phyloP scores from a whole-genome alignment of 2,329 filamentous ascomycete genomes.

The Monilinia aucupariae region DNA sequence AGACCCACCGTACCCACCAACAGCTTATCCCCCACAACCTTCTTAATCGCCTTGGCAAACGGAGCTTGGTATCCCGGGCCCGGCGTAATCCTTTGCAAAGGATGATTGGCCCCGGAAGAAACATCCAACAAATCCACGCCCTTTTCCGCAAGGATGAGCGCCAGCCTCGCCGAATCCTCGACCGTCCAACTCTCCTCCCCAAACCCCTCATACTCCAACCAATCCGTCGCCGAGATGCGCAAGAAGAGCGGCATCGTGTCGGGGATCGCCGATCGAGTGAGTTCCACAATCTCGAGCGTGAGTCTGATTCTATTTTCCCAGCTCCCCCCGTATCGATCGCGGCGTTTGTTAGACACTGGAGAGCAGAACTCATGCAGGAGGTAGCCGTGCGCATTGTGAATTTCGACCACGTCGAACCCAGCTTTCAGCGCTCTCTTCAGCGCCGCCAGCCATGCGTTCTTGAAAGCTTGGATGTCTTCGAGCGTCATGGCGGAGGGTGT shows the following conservation, averaged over 20 bases:
- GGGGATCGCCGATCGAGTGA: conserved; percentile 57
- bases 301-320: conserved; percentile 69
- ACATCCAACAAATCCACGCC: conserved; percentile 75
- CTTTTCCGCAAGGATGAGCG: conserved; percentile 54
- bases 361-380: conserved; percentile 65
- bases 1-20: conserved; percentile 44
- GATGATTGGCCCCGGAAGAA: conserved; percentile 60
- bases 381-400: conserved; percentile 78
- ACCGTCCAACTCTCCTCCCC: conserved; percentile 60
- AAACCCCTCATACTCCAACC: conserved; percentile 58
- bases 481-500: conserved; percentile 62
- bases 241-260: conserved; percentile 65
- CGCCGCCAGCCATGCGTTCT: conserved; percentile 55
- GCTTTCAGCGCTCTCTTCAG: conserved; percentile 57
- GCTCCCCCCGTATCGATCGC: conserved; percentile 60
- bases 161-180: conserved; percentile 58
- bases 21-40: conserved; percentile 59
- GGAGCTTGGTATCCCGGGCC: conserved; percentile 65
- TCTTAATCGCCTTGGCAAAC: conserved; percentile 66
- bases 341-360: conserved; percentile 64
- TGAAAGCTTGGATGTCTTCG: conserved; percentile 61
- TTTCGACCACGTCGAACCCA: conserved; percentile 69
- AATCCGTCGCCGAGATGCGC: conserved; percentile 69
- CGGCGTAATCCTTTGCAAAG: conserved; percentile 49
- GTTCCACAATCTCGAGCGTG: conserved; percentile 60